A percentile compares a stretch with the other conserved stretches of the same genome.
These are phyloP conservation scores for Gonapodya prolifera DNA, from an alignment of 192 early-diverging fungal genomes.

Conservation along the genomic window DNA sequence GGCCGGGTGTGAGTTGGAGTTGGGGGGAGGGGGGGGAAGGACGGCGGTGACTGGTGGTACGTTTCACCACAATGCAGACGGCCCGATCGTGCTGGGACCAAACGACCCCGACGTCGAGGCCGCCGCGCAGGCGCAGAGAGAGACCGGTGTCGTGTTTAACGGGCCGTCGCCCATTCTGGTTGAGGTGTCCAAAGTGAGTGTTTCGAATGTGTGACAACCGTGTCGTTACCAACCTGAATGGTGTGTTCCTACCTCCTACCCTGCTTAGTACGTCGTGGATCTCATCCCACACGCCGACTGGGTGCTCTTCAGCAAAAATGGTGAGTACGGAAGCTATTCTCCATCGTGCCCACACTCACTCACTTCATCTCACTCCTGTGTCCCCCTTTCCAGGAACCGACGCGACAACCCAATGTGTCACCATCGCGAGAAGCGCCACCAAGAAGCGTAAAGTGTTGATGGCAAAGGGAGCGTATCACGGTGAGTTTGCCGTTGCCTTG, in stretches of 20 bases:
- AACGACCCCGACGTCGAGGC: constrained; percentile 3
- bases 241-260: neutral
- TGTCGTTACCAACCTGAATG: neutral
- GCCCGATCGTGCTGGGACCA: constrained; percentile 2
- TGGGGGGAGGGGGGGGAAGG: too few species aligned
- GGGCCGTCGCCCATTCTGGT: neutral
- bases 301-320: neutral
- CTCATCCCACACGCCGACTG: constrained; percentile 5
- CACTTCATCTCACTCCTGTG: neutral
- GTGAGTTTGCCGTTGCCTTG: neutral
- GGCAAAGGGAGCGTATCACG: constrained; percentile 2
- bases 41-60: neutral
- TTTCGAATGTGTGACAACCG: neutral
- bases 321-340: neutral
- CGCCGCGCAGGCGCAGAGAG: neutral
- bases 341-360: neutral
- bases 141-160: neutral
- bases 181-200: neutral
- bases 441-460: constrained; percentile 2
- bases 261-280: constrained; percentile 1
- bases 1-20: neutral
- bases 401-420: neutral
- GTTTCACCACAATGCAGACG: neutral
- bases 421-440: neutral
- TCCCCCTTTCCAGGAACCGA: neutral